Evolutionary conservation across 2,329 filamentous ascomycete species (phyloP).

Genomic region (Aspergillus oerlinghausenensis): DNA sequence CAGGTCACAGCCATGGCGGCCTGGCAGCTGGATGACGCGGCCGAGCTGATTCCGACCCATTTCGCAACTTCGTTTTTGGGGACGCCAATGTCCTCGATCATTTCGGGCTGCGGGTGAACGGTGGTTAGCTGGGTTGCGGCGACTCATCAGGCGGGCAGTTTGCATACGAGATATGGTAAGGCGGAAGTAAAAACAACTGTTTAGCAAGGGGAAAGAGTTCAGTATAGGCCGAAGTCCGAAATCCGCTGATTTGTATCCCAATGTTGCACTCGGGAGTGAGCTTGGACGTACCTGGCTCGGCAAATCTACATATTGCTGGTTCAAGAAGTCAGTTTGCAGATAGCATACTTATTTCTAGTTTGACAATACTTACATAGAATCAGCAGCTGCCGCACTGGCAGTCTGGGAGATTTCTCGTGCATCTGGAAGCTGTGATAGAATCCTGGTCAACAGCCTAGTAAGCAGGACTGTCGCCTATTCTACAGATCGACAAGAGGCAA

Average conservation of each 20-base stretch:
- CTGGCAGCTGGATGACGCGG: slow-evolving; percentile 68
- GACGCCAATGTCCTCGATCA: slow-evolving; percentile 76
- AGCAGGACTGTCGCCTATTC: not conserved
- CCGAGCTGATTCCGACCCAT: slow-evolving; percentile 73
- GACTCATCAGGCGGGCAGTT: not conserved
- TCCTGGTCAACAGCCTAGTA: not conserved
- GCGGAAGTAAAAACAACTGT: slow-evolving; percentile 61
- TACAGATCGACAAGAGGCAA: not conserved
- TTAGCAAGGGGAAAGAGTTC: slow-evolving; percentile 1
- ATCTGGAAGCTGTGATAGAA: slow-evolving; percentile 6
- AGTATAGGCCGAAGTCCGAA: not conserved
- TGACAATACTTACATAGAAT: slow-evolving; percentile 61
- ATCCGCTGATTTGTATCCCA: not conserved
- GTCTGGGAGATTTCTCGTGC: slow-evolving; percentile 47
- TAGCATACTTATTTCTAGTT: not conserved
- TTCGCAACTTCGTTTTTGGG: slow-evolving; percentile 64
- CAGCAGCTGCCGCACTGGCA: slow-evolving; percentile 71
- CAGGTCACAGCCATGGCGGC: slow-evolving; percentile 68
- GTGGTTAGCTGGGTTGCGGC: slow-evolving; percentile 1
- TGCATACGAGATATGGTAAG: slow-evolving; percentile 53
- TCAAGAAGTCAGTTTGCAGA: slow-evolving; percentile 6
- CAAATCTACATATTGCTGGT: slow-evolving; percentile 70
- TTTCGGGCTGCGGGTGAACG: slow-evolving; percentile 58
- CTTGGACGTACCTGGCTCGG: slow-evolving; percentile 55
- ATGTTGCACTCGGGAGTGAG: slow-evolving; percentile 2